Conservation (phyloP, 768 basidiomycete genomes). For the Leucocoprinus birnbaumii region DNA sequence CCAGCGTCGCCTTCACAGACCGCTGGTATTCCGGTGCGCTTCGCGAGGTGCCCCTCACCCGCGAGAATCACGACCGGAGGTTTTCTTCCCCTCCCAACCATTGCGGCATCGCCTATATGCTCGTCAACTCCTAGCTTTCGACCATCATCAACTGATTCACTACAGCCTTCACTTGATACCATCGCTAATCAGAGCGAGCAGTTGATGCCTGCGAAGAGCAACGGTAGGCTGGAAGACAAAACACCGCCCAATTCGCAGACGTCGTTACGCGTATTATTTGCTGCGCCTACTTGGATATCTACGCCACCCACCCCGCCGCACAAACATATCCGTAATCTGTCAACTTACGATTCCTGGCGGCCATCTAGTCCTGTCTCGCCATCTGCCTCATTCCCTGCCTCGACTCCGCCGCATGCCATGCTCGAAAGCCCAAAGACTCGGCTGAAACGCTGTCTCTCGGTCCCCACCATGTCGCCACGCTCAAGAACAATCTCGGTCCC, state of each 20-base stretch:
- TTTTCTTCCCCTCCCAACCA: conserved; percentile 53
- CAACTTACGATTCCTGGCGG: conserved; percentile 28
- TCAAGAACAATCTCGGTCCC: conserved; percentile 16
- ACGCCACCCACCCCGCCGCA: conserved; percentile 58
- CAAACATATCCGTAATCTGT: conserved; percentile 34
- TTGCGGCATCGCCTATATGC: conserved; percentile 56
- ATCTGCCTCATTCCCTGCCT: conserved; percentile 47
- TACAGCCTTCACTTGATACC: conserved; percentile 15
- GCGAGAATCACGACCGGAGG: conserved; percentile 28
- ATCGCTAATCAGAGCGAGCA: conserved; percentile 9
- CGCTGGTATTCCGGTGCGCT: background rate
- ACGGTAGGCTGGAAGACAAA: background rate
- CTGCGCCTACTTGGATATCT: conserved; percentile 53
- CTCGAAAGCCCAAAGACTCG: conserved; percentile 16
- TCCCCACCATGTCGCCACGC: conserved; percentile 32
- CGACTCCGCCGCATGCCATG: conserved; percentile 29
- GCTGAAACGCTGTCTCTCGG: conserved; percentile 38
- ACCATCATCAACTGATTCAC: conserved; percentile 20
- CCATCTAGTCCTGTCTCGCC: conserved; percentile 31
- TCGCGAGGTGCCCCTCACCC: conserved; percentile 4
- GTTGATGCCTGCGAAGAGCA: conserved; percentile 17
- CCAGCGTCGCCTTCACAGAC: background rate
- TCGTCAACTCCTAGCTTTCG: conserved; percentile 38
- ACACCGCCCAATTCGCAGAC: conserved; percentile 18
- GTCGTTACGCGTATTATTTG: conserved; percentile 18